Conservation (phyloP, 129 eudicot genomes). For the Helianthus tuberosus region DNA sequence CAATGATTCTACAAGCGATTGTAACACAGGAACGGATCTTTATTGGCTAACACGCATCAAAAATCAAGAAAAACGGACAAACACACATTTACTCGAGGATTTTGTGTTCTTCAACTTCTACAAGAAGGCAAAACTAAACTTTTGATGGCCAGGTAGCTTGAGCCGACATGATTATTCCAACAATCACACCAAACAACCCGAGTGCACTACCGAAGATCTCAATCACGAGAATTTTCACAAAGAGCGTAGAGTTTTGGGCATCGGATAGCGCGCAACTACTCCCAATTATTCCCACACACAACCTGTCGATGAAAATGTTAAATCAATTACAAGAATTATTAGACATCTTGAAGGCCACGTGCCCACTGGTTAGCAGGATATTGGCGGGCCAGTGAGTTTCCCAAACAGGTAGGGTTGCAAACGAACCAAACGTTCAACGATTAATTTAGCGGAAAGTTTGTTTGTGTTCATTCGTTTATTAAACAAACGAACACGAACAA, state of each 20-base stretch:
- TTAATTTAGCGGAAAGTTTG: too few species aligned
- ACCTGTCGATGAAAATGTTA: constrained; percentile 32
- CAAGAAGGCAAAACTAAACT: constrained; percentile 19
- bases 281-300: constrained; percentile 91
- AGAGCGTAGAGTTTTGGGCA: constrained; percentile 87
- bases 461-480: too few species aligned
- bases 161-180: constrained; percentile 95
- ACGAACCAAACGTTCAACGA: too few species aligned
- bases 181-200: constrained; percentile 90
- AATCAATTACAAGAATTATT: not conserved
- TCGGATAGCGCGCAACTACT: constrained; percentile 92
- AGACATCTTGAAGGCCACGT: not conserved
- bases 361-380: not conserved
- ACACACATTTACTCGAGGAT: not conserved
- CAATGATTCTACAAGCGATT: not conserved
- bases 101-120: constrained; percentile 16
- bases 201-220: constrained; percentile 93
- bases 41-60: constrained; percentile 35
- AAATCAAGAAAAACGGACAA: not conserved
- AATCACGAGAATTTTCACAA: constrained; percentile 90
- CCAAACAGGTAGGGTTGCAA: too few species aligned
- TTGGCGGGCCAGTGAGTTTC: not conserved
- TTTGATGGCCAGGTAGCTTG: constrained; percentile 96
- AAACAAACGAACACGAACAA: too few species aligned
- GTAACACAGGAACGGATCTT: not conserved